These are phyloP conservation scores for Trichophyton rubrum DNA, from an alignment of 2,329 filamentous ascomycete species.

Conservation along the genomic window DNA sequence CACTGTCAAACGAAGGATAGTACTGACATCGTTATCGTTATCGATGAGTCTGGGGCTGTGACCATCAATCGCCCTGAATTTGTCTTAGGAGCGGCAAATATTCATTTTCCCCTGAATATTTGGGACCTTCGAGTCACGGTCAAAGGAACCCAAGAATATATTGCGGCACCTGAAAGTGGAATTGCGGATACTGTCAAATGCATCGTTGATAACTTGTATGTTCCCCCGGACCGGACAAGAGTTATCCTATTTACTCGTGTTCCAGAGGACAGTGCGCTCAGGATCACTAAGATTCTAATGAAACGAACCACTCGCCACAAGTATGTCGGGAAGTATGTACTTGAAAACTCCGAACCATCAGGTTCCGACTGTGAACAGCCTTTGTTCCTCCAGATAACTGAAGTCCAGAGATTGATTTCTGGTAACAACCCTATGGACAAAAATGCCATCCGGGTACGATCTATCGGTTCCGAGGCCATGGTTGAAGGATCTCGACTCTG, in stretches of 20 bases:
- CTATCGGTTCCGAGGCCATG: constrained; percentile 19
- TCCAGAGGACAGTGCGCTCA: constrained; percentile 17
- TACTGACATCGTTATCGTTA: constrained; percentile 21
- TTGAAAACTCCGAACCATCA: background rate
- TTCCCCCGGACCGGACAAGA: constrained; percentile 19
- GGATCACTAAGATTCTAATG: constrained; percentile 24
- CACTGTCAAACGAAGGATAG: constrained; percentile 24
- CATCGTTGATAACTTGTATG: constrained; percentile 25
- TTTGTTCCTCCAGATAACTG: constrained; percentile 26
- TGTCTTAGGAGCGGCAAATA: constrained; percentile 24
- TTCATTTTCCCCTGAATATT: constrained; percentile 28
- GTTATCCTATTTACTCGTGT: constrained; percentile 21
- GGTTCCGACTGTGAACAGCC: constrained; percentile 12
- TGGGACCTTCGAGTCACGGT: constrained; percentile 31
- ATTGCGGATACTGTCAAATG: constrained; percentile 20
- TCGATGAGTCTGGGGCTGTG: constrained; percentile 24
- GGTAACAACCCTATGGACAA: constrained; percentile 16
- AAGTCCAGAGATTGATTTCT: constrained; percentile 27
- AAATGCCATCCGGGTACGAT: constrained; percentile 20
- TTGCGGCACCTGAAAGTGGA: constrained; percentile 15
- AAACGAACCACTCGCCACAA: constrained; percentile 24
- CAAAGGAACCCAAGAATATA: constrained; percentile 19
- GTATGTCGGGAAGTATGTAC: constrained; percentile 9
- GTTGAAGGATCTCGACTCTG: constrained; percentile 23
- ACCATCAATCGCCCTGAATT: constrained; percentile 18